phyloP scores from a whole-genome alignment of 495 filamentous ascomycete species.

The Penicillium canescens region DNA sequence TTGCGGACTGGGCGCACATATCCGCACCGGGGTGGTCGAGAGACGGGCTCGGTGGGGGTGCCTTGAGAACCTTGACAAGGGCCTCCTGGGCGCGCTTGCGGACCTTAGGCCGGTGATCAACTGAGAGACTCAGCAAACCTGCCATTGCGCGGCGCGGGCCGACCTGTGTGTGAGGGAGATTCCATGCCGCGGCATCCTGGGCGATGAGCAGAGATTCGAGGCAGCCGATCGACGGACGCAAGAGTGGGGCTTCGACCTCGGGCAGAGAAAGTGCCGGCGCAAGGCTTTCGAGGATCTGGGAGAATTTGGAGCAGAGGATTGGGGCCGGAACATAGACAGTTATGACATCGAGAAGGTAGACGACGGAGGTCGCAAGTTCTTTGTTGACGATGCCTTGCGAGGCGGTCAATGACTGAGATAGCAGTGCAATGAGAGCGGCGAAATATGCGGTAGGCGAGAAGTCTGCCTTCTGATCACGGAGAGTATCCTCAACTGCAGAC shows the following conservation, averaged over 20 bases:
- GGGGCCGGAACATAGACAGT: slow-evolving; percentile 79
- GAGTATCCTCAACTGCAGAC: slow-evolving; percentile 86
- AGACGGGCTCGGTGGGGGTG: slow-evolving; percentile 83
- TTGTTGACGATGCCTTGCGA: slow-evolving; percentile 70
- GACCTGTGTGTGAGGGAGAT: slow-evolving; percentile 76
- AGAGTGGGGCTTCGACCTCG: slow-evolving; percentile 84
- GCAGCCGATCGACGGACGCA: slow-evolving; percentile 88
- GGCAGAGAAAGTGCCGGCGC: slow-evolving; percentile 76
- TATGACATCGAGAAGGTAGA: slow-evolving; percentile 93
- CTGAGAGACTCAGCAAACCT: slow-evolving; percentile 77
- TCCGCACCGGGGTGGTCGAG: slow-evolving; percentile 91
- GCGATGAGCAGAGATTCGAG: slow-evolving; percentile 84
- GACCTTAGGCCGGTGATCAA: slow-evolving; percentile 92
- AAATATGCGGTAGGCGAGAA: slow-evolving; percentile 90
- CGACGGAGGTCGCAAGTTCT: slow-evolving; percentile 80
- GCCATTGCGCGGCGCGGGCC: slow-evolving; percentile 87
- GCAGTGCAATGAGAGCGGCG: slow-evolving; percentile 87
- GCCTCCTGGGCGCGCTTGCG: slow-evolving; percentile 93
- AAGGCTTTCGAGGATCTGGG: slow-evolving; percentile 83
- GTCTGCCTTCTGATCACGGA: slow-evolving; percentile 80
- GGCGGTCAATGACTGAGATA: slow-evolving; percentile 70
- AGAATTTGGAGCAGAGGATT: slow-evolving; percentile 88
- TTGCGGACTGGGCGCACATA: slow-evolving; percentile 89
- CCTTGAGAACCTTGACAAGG: slow-evolving; percentile 75
- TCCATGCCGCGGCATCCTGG: slow-evolving; percentile 87